A percentile compares a stretch with the other conserved stretches of the same genome.
These are phyloP conservation scores for Leccinum uliginosum DNA, from an alignment of 768 basidiomycete species.

Conservation along the genomic window DNA sequence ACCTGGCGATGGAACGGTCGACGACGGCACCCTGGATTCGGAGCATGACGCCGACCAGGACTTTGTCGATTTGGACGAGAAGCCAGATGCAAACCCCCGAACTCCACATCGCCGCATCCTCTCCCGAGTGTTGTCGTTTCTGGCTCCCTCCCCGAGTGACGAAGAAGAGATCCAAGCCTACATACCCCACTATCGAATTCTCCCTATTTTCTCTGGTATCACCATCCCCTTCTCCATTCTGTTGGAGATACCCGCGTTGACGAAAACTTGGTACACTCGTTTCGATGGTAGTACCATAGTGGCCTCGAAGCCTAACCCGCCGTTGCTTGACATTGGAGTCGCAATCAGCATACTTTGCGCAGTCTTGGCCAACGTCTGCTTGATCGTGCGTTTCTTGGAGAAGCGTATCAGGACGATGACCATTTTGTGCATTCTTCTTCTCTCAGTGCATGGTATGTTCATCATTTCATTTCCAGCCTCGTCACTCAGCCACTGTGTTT, in stretches of 20 bases:
- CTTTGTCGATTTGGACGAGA: neutral
- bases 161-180: constrained; percentile 32
- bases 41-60: constrained; percentile 14
- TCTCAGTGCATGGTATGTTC: constrained; percentile 65
- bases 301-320: constrained; percentile 49
- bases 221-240: constrained; percentile 74
- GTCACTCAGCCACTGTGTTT: neutral
- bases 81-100: neutral
- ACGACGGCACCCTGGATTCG: neutral
- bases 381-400: constrained; percentile 73
- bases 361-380: constrained; percentile 60
- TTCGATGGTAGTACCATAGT: constrained; percentile 39
- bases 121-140: constrained; percentile 3
- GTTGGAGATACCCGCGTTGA: constrained; percentile 78
- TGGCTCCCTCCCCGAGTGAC: constrained; percentile 16
- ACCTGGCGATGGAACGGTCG: neutral
- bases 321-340: constrained; percentile 56
- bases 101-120: neutral
- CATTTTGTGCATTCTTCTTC: constrained; percentile 53
- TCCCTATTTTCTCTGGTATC: constrained; percentile 65
- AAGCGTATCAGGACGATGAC: constrained; percentile 59
- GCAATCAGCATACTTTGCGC: constrained; percentile 65
- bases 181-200: constrained; percentile 55
- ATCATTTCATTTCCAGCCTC: neutral
- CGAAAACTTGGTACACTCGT: constrained; percentile 68